phyloP scores from a whole-genome alignment of 805 yeast genomes.

The Candida arabinofermentans region DNA sequence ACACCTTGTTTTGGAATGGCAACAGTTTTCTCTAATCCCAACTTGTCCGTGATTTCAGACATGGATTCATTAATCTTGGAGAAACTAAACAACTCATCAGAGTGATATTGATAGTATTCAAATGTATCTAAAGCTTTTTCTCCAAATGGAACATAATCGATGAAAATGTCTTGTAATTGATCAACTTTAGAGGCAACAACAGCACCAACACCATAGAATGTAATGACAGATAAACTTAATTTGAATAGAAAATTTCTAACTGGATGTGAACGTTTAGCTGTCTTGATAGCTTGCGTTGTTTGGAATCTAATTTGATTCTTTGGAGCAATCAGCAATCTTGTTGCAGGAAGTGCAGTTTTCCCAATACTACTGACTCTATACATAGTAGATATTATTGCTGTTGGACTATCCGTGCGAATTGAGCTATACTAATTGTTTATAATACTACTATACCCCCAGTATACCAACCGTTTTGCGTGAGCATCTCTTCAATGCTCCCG shows the following conservation, averaged over 20 bases:
- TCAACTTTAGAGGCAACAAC: slow-evolving; percentile 53
- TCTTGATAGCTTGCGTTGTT: slow-evolving; percentile 14
- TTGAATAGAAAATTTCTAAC: slow-evolving; percentile 25
- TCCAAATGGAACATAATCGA: slow-evolving; percentile 63
- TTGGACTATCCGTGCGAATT: not conserved
- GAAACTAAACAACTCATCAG: slow-evolving; percentile 17
- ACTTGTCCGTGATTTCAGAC: slow-evolving; percentile 34
- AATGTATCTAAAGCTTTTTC: slow-evolving; percentile 47
- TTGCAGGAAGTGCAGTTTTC: slow-evolving; percentile 7
- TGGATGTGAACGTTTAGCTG: slow-evolving; percentile 21
- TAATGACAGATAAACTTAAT: slow-evolving; percentile 22
- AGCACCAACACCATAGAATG: slow-evolving; percentile 56
- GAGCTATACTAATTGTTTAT: too few relatives aligned
- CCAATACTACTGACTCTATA: slow-evolving; percentile 12
- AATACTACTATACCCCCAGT: too few relatives aligned
- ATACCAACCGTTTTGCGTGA: too few relatives aligned
- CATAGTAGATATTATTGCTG: slow-evolving; percentile 4
- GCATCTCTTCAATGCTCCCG: not conserved
- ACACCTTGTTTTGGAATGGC: slow-evolving; percentile 38
- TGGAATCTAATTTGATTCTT: slow-evolving; percentile 19
- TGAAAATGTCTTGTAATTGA: slow-evolving; percentile 55
- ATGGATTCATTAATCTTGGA: slow-evolving; percentile 25
- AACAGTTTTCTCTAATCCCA: slow-evolving; percentile 37
- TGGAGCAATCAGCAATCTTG: slow-evolving; percentile 8
- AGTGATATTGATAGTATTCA: slow-evolving; percentile 35